Evolutionary conservation across 768 basidiomycete genomes (phyloP).

Genomic region (Cyclocybe aegerita): DNA sequence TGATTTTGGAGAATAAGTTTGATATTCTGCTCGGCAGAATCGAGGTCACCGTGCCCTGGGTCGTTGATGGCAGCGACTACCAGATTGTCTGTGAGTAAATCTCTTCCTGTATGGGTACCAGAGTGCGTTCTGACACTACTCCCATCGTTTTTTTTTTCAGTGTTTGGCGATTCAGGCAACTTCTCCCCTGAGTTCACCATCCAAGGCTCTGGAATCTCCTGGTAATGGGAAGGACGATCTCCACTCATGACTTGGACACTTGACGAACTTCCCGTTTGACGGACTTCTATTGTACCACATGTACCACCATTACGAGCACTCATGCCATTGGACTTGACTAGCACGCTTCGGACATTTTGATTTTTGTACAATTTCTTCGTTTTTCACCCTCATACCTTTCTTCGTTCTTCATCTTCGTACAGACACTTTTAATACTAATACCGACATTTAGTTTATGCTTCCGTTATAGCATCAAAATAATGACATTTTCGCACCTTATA

Average conservation of each 20-base stretch:
- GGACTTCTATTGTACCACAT: too few species aligned
- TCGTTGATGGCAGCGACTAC: constrained; percentile 33
- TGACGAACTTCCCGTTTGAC: neutral
- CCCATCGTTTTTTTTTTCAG: constrained; percentile 21
- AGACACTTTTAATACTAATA: neutral
- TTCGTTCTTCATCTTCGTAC: neutral
- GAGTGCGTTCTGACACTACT: neutral
- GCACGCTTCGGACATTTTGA: too few species aligned
- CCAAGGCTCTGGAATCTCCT: constrained; percentile 9
- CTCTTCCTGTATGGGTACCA: neutral
- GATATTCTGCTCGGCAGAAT: constrained; percentile 34
- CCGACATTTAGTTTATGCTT: neutral
- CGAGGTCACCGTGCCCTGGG: constrained; percentile 33
- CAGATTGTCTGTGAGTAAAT: constrained; percentile 37
- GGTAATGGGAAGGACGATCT: too few species aligned
- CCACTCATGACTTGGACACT: too few species aligned
- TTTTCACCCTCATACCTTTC: neutral
- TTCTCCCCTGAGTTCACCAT: constrained; percentile 30
- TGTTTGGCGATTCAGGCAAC: constrained; percentile 53
- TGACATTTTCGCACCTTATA: neutral
- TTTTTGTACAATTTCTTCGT: neutral
- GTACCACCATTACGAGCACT: too few species aligned
- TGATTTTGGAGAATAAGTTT: constrained; percentile 34
- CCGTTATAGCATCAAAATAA: neutral
- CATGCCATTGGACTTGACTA: too few species aligned